Evolutionary conservation across 2,329 filamentous ascomycete genomes (phyloP), one percentile per base, ranked within the genome.

Genomic region (Ambrosiella xylebori): DNA sequence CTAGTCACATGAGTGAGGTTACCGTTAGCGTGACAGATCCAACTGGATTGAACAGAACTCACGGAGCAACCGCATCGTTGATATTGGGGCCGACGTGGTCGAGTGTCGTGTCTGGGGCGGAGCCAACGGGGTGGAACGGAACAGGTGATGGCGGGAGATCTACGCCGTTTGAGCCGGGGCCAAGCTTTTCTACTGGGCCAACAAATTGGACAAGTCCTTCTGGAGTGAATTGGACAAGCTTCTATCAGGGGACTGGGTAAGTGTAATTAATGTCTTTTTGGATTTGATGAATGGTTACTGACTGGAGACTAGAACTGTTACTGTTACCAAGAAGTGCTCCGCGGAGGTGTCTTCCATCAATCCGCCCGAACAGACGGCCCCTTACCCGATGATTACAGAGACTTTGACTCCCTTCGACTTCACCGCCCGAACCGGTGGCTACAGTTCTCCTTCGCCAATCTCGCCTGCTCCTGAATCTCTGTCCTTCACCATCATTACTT

Each of bases 41-140:
- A 11, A 51, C 50, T 35, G 17, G 54, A 27, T 54, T 57, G 7
- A 57, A 60, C 35, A 54, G 50, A 13, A 60, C 58, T 35, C 41
- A 39, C 35, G 19, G 17, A 19, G 47, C 9, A 19, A 51, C 47
- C 8, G 47, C 19, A 3, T 27, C 9, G 9, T 27, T 51, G 47
- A 54, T 35, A 5, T 47, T 60, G 38, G 39, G 55, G 13, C 36
- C 49, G 7, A 60, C 37, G 11, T 51, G 39, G 39, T 40, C 35
- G 27, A 27, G 27, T 27, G 27, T 27, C 27, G 27, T 5, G 15
- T 35, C 19, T 15, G 27, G 47, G 47, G 19, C 8, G 47, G 47
- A 35, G 5, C 15, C 35, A 13, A 11, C 27, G 17, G 47, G 15
- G 47, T 4, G 13, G 19, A 51, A 51, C 35, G 12, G 27, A n/a